phyloP scores from a whole-genome alignment of 257 asterid species.

The Jaltomata sinuosa region DNA sequence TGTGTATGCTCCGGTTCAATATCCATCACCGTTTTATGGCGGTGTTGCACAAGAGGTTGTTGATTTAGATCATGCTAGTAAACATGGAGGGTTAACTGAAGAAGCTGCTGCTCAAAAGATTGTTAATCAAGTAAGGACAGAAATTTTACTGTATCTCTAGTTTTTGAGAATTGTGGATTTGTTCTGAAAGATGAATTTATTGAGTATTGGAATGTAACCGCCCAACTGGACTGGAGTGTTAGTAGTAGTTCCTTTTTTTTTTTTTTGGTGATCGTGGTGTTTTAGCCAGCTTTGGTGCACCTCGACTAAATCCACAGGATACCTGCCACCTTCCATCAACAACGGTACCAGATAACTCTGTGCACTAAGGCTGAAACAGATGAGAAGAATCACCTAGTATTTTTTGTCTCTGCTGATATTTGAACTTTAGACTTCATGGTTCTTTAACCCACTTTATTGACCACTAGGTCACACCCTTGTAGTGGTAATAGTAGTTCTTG shows the following conservation, averaged over 20 bases:
- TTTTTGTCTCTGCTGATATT: no score
- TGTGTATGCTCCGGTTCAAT: constrained; percentile 1
- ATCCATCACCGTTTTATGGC: not conserved
- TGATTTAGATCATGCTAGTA: constrained; percentile 7
- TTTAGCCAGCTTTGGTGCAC: no score
- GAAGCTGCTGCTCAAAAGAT: constrained; percentile 54
- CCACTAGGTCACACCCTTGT: no score
- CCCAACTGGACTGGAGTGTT: not conserved
- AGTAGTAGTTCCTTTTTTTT: no score
- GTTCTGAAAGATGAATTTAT: not conserved
- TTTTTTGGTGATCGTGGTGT: no score
- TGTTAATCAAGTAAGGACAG: constrained; percentile 53
- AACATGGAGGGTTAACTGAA: constrained; percentile 27
- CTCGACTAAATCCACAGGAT: no score
- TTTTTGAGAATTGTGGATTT: not conserved
- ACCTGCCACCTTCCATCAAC: no score
- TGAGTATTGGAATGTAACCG: not conserved
- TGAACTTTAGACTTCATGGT: no score
- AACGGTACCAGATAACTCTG: no score
- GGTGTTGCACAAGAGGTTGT: constrained; percentile 16
- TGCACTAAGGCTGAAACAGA: no score
- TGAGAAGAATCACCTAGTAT: no score
- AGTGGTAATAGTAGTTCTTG: not conserved
- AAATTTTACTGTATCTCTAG: not conserved
- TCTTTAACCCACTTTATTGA: no score